Percentiles rank a stretch among this genome's conserved stretches.
phyloP scores from a whole-genome alignment of 768 basidiomycete genomes.

The Mycena venus region DNA sequence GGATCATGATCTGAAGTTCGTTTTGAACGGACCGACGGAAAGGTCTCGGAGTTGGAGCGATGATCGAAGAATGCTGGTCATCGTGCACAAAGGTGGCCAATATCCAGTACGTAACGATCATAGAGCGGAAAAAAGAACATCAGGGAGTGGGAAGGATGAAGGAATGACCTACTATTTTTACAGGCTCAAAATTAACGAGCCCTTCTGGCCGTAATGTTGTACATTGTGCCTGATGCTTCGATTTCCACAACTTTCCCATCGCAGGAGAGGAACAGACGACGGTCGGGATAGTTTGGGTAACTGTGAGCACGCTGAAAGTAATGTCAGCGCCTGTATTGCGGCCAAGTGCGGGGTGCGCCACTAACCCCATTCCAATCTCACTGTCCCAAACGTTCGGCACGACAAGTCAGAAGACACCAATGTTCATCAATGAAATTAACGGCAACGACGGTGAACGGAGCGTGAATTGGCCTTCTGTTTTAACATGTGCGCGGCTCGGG shows the following conservation, averaged over 20 bases:
- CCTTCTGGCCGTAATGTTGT: neutral
- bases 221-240: neutral
- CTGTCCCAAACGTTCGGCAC: neutral
- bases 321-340: neutral
- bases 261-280: neutral
- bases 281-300: neutral
- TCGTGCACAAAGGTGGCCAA: neutral
- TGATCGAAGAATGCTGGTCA: neutral
- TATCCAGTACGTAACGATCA: neutral
- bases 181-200: neutral
- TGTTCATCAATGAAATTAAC: conserved; percentile 6
- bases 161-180: conserved; percentile 4
- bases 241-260: neutral
- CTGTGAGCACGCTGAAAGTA: neutral
- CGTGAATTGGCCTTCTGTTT: neutral
- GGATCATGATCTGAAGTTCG: neutral
- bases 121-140: neutral
- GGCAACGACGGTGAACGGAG: neutral
- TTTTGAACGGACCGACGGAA: neutral
- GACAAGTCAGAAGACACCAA: conserved; percentile 14
- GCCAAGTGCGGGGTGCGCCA: neutral
- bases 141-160: neutral
- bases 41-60: neutral
- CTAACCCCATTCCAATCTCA: neutral
- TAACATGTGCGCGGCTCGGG: neutral